Conservation (phyloP, 2,329 filamentous ascomycete genomes). For the Chrysoporthe cubensis region DNA sequence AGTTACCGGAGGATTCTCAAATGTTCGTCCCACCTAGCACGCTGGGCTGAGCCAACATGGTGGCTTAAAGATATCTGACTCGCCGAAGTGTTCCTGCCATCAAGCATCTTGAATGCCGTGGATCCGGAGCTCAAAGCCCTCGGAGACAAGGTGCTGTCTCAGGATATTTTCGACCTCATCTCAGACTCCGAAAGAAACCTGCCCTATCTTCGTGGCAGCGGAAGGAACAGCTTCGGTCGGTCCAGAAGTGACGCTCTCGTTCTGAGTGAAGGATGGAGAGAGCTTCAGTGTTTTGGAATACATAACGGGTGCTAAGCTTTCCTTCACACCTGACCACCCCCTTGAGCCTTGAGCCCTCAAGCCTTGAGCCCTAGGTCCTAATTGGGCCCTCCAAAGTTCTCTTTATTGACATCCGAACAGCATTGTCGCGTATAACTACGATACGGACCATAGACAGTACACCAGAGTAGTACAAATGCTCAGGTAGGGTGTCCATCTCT, state of each 20-base stretch:
- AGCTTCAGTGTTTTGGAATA: conserved; percentile 62
- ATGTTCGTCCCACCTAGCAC: conserved; percentile 40
- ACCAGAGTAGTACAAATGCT: conserved; percentile 64
- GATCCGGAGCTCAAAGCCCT: conserved; percentile 51
- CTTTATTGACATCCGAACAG: conserved; percentile 34
- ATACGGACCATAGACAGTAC: conserved; percentile 53
- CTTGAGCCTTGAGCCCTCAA: not conserved
- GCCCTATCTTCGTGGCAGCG: conserved; percentile 60
- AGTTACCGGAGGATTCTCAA: conserved; percentile 56
- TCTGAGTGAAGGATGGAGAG: conserved; percentile 69
- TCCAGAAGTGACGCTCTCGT: conserved; percentile 59
- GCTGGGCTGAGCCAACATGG: not conserved
- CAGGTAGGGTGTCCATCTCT: conserved; percentile 37
- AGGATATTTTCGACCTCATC: conserved; percentile 59
- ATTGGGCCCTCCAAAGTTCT: not conserved
- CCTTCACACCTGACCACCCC: not conserved
- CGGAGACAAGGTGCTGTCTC: conserved; percentile 56
- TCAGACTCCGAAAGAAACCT: conserved; percentile 68
- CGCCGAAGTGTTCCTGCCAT: conserved; percentile 53
- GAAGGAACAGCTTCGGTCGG: conserved; percentile 65
- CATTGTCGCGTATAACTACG: conserved; percentile 64
- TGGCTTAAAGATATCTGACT: not conserved
- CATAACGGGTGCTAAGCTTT: conserved; percentile 48
- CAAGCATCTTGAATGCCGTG: conserved; percentile 43
- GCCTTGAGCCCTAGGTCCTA: not conserved